A percentile compares a stretch with the other conserved stretches of the same genome.
phyloP scores from a whole-genome alignment of 192 early-diverging fungal species.

The Diversispora epigaea region DNA sequence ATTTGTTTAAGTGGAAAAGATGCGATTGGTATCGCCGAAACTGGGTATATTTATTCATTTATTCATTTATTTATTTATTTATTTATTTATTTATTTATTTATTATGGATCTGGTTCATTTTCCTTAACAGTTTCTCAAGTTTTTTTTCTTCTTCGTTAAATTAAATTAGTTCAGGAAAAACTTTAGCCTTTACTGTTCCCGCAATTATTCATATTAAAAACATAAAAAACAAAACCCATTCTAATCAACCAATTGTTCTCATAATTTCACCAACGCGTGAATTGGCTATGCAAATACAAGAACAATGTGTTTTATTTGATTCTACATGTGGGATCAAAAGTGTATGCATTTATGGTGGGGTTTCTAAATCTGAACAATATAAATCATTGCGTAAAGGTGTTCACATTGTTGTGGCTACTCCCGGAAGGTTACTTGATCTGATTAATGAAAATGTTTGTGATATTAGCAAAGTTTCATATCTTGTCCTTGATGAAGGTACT shows the following conservation, averaged over 20 bases:
- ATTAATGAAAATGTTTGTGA: slow-evolving; percentile 79
- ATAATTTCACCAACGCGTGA: slow-evolving; percentile 95
- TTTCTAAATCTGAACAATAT: slow-evolving; percentile 72
- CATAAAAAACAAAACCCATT: slow-evolving; percentile 55
- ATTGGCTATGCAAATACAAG: slow-evolving; percentile 92
- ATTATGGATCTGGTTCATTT: slow-evolving; percentile 41
- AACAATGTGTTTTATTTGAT: slow-evolving; percentile 77
- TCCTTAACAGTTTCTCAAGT: too few species aligned
- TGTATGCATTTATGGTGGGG: slow-evolving; percentile 89
- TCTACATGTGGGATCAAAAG: slow-evolving; percentile 60
- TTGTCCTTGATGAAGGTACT: slow-evolving; percentile 85
- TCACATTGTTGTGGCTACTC: slow-evolving; percentile 90
- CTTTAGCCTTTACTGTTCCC: slow-evolving; percentile 91
- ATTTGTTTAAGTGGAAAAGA: slow-evolving; percentile 78
- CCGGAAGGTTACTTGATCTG: slow-evolving; percentile 93
- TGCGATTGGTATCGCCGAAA: slow-evolving; percentile 94
- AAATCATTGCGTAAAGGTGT: slow-evolving; percentile 52
- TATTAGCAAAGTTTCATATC: slow-evolving; percentile 75
- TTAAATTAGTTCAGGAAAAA: slow-evolving; percentile 74
- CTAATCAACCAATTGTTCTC: slow-evolving; percentile 69
- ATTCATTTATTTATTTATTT: slow-evolving; percentile 16
- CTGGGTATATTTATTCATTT: slow-evolving; percentile 57
- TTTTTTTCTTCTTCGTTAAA: too few species aligned
- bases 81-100: slow-evolving; percentile 21
- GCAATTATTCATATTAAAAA: slow-evolving; percentile 78